Percentiles rank a stretch among this genome's conserved stretches.
phyloP scores from a whole-genome alignment of 352 stramenopile species.

The Ochromonadaceae sp. region DNA sequence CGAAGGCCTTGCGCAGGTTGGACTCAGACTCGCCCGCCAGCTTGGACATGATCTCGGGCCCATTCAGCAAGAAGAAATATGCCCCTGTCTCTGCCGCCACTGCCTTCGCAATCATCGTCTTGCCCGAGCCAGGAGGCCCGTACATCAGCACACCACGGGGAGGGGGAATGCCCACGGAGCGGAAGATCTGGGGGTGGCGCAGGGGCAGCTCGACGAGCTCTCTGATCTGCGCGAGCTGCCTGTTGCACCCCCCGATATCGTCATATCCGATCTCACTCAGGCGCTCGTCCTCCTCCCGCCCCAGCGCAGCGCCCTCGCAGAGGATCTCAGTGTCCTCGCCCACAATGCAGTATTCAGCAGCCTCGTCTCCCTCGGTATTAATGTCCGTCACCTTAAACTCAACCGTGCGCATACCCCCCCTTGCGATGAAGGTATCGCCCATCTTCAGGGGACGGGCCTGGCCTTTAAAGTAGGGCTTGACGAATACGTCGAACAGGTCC shows the following conservation, averaged over 20 bases:
- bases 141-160: conserved; percentile 86
- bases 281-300: conserved; percentile 47
- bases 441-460: conserved; percentile 19
- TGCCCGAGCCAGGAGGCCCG: conserved; percentile 83
- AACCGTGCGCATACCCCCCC: conserved; percentile 22
- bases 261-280: conserved; percentile 59
- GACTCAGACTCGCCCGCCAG: conserved; percentile 63
- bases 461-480: conserved; percentile 35
- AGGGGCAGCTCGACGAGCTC: conserved; percentile 90
- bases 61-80: conserved; percentile 87
- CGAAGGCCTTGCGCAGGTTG: conserved; percentile 63
- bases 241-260: conserved; percentile 59
- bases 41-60: conserved; percentile 84
- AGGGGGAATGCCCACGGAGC: conserved; percentile 74
- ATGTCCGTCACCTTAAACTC: conserved; percentile 31
- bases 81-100: conserved; percentile 74
- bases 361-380: conserved; percentile 38
- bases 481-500: conserved; percentile 31
- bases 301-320: conserved; percentile 35
- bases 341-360: conserved; percentile 51
- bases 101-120: conserved; percentile 79
- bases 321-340: conserved; percentile 49
- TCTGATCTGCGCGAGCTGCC: conserved; percentile 76
- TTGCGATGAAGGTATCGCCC: conserved; percentile 28
- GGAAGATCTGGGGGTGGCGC: conserved; percentile 76